These are phyloP conservation scores for Starmera caribaea DNA, from an alignment of 805 yeast species.

Conservation along the genomic window DNA sequence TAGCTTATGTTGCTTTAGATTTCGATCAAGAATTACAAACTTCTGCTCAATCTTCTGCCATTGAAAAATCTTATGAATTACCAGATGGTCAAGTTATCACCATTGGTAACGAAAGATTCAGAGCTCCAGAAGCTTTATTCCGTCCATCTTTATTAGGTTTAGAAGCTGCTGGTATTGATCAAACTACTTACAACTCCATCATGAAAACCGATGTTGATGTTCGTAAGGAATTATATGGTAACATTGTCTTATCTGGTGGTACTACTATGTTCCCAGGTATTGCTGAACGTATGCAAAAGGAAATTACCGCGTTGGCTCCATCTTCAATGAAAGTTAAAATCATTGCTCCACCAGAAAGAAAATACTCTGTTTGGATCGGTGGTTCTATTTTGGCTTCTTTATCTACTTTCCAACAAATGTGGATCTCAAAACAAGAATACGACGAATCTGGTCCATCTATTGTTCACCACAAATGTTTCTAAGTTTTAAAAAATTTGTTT, in stretches of 20 bases:
- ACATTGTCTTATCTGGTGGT: constrained; percentile 99
- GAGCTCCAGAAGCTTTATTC: constrained; percentile 99
- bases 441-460: constrained; percentile 99
- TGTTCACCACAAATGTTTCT: constrained; percentile 54
- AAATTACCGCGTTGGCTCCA: constrained; percentile 98
- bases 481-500: constrained; percentile 11
- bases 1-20: constrained; percentile 98
- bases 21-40: constrained; percentile 99
- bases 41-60: constrained; percentile 94
- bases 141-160: constrained; percentile 86
- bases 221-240: constrained; percentile 97
- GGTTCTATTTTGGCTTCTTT: constrained; percentile 98
- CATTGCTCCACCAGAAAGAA: constrained; percentile 98
- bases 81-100: constrained; percentile 99
- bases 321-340: constrained; percentile 99
- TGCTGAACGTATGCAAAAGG: constrained; percentile 99
- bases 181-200: constrained; percentile 67
- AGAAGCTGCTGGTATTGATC: constrained; percentile 99
- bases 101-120: constrained; percentile 99
- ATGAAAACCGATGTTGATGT: constrained; percentile 99
- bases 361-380: constrained; percentile 99
- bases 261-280: constrained; percentile 99
- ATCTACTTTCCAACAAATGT: constrained; percentile 99
- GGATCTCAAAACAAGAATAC: constrained; percentile 99
- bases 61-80: constrained; percentile 97